Percentiles rank a stretch among this genome's conserved stretches.
phyloP scores from a whole-genome alignment of 768 basidiomycete species.

The Lactifluus subvellereus region DNA sequence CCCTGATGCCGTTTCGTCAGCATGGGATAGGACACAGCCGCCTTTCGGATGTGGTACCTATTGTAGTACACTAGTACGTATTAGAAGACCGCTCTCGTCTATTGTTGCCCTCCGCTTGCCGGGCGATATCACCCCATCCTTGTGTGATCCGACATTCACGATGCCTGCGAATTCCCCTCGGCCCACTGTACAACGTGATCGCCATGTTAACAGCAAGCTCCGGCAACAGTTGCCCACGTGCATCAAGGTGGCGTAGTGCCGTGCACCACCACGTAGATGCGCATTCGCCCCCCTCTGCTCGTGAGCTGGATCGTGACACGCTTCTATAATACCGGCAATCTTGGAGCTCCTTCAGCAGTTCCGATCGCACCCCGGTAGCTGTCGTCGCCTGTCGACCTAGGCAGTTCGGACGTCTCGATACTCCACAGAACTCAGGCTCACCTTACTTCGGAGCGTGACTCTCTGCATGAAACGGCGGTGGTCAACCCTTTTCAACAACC shows the following conservation, averaged over 20 bases:
- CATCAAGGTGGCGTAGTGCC: not conserved
- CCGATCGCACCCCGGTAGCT: too few relatives aligned
- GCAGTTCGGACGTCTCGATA: too few relatives aligned
- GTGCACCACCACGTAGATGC: not conserved
- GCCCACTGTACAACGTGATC: constrained; percentile 4
- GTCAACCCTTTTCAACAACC: too few relatives aligned
- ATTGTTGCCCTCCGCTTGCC: constrained; percentile 1
- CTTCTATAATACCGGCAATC: too few relatives aligned
- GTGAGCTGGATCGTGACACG: too few relatives aligned
- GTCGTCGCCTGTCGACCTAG: too few relatives aligned
- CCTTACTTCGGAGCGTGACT: too few relatives aligned
- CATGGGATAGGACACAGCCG: not conserved
- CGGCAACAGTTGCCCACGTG: not conserved
- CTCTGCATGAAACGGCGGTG: too few relatives aligned
- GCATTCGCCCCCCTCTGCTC: not conserved
- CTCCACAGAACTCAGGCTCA: too few relatives aligned
- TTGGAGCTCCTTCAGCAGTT: too few relatives aligned
- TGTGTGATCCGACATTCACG: constrained; percentile 4
- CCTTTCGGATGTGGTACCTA: not conserved
- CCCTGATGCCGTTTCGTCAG: not conserved
- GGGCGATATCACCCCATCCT: not conserved
- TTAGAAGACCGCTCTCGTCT: not conserved
- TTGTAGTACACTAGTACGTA: constrained; percentile 8
- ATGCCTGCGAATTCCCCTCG: not conserved
- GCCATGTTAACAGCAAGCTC: not conserved